Base-by-base conservation (phyloP, 352 stramenopile species). In the Pythium folliculosum region DNA sequence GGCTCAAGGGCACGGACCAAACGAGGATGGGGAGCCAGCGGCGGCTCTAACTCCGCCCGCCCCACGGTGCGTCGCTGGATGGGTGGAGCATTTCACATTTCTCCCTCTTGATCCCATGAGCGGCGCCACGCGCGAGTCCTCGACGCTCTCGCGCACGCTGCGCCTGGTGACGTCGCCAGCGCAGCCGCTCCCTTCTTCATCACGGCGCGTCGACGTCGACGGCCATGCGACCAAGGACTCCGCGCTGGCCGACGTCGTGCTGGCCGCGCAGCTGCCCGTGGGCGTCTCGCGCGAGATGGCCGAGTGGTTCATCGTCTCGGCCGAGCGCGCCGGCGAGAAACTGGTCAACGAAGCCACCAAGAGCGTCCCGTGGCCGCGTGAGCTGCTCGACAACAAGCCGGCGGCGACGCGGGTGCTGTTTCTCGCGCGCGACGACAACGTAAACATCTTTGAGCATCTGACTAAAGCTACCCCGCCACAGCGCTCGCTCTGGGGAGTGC, bases 241-340 rank as follows among this genome's bases (percentile, higher is more conserved):
- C 14, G 10, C 37, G 37, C 37, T 43, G 4, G 37, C 9, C 10
- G 37, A 51, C 5, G 14, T 51, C 19, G 8, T 51, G 22, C n/a
- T 30, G 45, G 17, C 48, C 3, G 16, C 32, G 1, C 53, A 60
- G 35, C 35, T 60, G 1, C 53, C 53, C 5, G 22, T 50, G 14
- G 53, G 35, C 21, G 32, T 60, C 53, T 35, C 53, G 17, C 53
- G 27, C 37, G 30, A 32, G 19, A 60, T 60, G 53, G 53, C 35
- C 32, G 53, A 45, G 9, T 49, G 53, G 53, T 49, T 60, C 32
- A 60, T 60, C 53, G 35, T 60, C n/a, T 47, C 53, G 35, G 53
- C 22, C 7, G 53, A 60, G 32, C 53, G 38, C 4, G 38, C 53
- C 5, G 53, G 53, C 35, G 19, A 49, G 32, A 35, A 37, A n/a